Base-by-base conservation (phyloP, 2,329 filamentous ascomycete genomes). In the Hypoxylon sp. region DNA sequence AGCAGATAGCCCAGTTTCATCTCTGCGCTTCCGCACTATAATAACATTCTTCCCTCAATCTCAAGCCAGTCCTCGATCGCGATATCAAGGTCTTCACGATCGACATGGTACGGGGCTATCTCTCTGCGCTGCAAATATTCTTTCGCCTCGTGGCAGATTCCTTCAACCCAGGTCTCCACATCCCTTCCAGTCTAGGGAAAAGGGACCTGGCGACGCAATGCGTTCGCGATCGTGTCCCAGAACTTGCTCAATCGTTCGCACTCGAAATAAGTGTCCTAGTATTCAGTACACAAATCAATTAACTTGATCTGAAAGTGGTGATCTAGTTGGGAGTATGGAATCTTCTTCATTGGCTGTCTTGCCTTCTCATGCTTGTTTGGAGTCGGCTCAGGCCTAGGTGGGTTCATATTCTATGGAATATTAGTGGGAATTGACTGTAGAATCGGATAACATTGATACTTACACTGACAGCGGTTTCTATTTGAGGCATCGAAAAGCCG, bases 61-160 rank as follows among this genome's bases (percentile, higher is more conserved):
- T 72, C 63, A 20, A 72, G 61, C 69, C 69, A 72, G 22, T 53
- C 40, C 27, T 72, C 70, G 50, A 68, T 72, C 14, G 64, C 70
- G 25, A 54, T 65, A 33, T 70, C 58, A 30, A 70, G 67, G 3
- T 56, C 66, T 46, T 70, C 70, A 22, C 27, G 33, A 35, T 44
- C 57, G 8, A 54, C 60, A 11, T 27, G 56, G 14, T 37, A 61
- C 27, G 60, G 63, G 7, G 50, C 53, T 20, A 64, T 67, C 22
- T 58, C 33, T 4, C 66, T 61, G n/a, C 14, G 40, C 1, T 61
- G 20, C n/a, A 72, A 33, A 33, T 22, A 61, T 11, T 51, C 53
- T 40, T 51, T 64, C 13, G 66, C 35, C 22, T 68, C 54, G 20
- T 30, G 44, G 35, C 69, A 72, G 13, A 72, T 63, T 3, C 17